These are phyloP conservation scores for Ogataea glucozyma DNA, from an alignment of 805 yeast genomes.

Conservation along the genomic window DNA sequence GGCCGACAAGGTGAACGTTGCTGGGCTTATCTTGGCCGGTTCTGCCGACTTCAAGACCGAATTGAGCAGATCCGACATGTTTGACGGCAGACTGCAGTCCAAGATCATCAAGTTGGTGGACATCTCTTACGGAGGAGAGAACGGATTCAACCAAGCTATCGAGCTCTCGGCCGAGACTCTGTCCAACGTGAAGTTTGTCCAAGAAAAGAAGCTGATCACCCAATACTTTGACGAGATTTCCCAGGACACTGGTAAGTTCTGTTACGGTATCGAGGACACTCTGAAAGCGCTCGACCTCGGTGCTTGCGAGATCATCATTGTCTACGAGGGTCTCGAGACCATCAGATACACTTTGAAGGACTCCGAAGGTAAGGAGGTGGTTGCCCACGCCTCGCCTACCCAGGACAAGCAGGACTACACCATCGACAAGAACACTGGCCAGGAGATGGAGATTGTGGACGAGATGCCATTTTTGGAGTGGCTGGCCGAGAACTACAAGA, in stretches of 20 bases:
- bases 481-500: slow-evolving; percentile 95
- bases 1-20: slow-evolving; percentile 90
- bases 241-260: slow-evolving; percentile 95
- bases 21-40: slow-evolving; percentile 96
- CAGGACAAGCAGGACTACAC: slow-evolving; percentile 74
- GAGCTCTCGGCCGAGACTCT: slow-evolving; percentile 96
- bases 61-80: slow-evolving; percentile 87
- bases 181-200: slow-evolving; percentile 95
- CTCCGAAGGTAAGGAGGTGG: slow-evolving; percentile 72
- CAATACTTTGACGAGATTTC: slow-evolving; percentile 95
- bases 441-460: slow-evolving; percentile 84
- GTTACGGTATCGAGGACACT: slow-evolving; percentile 97
- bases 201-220: slow-evolving; percentile 93
- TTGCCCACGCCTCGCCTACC: slow-evolving; percentile 72
- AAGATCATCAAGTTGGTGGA: slow-evolving; percentile 92
- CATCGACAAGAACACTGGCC: slow-evolving; percentile 81
- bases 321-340: slow-evolving; percentile 86
- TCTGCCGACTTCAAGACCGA: slow-evolving; percentile 98
- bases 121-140: slow-evolving; percentile 98
- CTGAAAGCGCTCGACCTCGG: slow-evolving; percentile 95
- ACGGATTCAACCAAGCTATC: slow-evolving; percentile 98
- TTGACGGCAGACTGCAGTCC: slow-evolving; percentile 84
- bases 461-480: slow-evolving; percentile 92
- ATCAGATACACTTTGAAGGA: slow-evolving; percentile 84
- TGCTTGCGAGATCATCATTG: slow-evolving; percentile 91